Evolutionary conservation across 768 basidiomycete genomes (phyloP), one percentile per base, ranked within the genome.

Genomic region (Filobasidium floriforme): DNA sequence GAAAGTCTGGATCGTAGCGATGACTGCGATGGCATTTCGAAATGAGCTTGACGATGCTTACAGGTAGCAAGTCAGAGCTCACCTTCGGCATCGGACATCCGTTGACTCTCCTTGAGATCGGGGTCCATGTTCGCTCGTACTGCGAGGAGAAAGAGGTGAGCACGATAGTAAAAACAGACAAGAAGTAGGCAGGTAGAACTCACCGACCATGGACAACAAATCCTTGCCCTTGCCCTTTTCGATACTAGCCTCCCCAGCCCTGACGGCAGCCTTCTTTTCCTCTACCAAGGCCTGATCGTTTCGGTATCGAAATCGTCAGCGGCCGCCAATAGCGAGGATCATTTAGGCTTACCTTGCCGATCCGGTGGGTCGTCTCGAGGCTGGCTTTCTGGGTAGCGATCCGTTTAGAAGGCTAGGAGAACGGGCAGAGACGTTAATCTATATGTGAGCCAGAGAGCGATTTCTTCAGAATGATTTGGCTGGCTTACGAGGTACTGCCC

Each of bases 1-100:
- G 76, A 93, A 89, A 0, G 90, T 92, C 71, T 89, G 90, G 77
- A 93, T 86, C 66, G 86, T 91, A 73, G 89, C 82, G 12, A 92
- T 81, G 60, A 93, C 87, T 49, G 12, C 32, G 4, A 37, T n/a
- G 32, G 32, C 32, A 37, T 37, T 9, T 37, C 14, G 46, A 49
- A 19, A 49, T 49, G 18, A 22, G 46, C 46, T 18, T 22, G 15
- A 3, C 3, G 22, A 18, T 12, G 46, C 5, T 15, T 49, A 49
- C 22, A 18, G 19, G 43, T 44, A 44, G 10, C 43, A 10, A 44
- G 10, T 19, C 43, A 10, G 43, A 44, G 43, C 46, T 49, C 18
- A 49, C 46, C 46, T 72, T 94, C 92, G 37, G 88, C 86, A 73
- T 96, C 92, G 0, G 90, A 88, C 70, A 94, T 84, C 68, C 88